Conservation (phyloP, 108 stramenopile genomes). For the Fragilaria crotonensis region DNA sequence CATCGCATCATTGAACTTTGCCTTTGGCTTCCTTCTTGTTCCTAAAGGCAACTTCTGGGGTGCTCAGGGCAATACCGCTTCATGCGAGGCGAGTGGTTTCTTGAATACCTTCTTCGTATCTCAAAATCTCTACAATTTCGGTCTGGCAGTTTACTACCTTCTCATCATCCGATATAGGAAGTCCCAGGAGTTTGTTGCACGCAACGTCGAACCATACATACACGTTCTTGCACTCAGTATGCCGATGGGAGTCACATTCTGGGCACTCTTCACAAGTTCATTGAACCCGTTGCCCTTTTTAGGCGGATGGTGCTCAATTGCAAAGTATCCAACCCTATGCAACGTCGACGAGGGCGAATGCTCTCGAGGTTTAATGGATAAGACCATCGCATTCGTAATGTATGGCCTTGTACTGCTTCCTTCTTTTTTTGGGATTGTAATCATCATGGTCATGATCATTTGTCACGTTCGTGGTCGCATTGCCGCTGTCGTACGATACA, state of each 20-base stretch:
- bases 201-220: neutral
- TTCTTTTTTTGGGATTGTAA: neutral
- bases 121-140: neutral
- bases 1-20: neutral
- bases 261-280: neutral
- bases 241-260: neutral
- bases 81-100: slow-evolving; percentile 53
- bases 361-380: neutral
- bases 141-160: neutral
- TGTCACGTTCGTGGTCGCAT: neutral
- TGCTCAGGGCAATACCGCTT: slow-evolving; percentile 26
- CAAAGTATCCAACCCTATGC: neutral
- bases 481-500: neutral
- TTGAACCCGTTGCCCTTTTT: neutral
- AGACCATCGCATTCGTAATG: neutral
- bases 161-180: neutral
- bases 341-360: neutral
- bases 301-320: neutral
- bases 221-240: neutral
- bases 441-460: neutral
- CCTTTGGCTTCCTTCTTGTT: slow-evolving; percentile 6
- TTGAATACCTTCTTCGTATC: slow-evolving; percentile 11
- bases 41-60: slow-evolving; percentile 14
- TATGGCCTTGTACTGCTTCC: neutral
- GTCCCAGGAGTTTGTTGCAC: neutral